Conservation (phyloP, 257 asterid genomes). For the Eucommia ulmoides region DNA sequence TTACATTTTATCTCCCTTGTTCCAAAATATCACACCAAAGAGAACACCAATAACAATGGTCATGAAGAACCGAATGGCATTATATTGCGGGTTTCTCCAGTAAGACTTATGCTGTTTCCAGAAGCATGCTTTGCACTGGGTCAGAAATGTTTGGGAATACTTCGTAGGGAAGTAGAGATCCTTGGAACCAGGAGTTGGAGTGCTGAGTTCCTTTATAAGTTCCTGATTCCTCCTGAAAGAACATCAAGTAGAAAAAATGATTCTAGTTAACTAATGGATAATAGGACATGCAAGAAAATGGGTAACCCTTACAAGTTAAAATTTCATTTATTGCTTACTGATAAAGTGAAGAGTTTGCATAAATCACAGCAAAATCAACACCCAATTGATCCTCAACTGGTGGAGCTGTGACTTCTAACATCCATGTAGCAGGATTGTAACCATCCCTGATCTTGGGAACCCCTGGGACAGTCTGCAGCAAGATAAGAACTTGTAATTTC, state of each 20-base stretch:
- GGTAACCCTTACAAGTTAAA: no score
- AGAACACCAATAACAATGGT: constrained; percentile 25
- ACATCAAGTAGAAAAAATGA: neutral
- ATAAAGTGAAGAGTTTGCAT: constrained; percentile 30
- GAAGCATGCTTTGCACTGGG: no score
- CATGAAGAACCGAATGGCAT: constrained; percentile 29
- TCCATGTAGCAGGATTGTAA: no score
- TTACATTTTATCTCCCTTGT: constrained; percentile 24
- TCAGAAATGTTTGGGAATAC: constrained; percentile 28
- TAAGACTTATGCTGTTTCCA: constrained; percentile 47
- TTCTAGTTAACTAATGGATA: neutral
- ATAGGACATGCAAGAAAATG: no score
- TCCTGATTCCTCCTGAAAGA: constrained; percentile 31
- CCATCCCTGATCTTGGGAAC: constrained; percentile 32
- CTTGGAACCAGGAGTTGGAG: constrained; percentile 27
- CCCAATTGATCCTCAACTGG: constrained; percentile 25
- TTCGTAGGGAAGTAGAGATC: constrained; percentile 31
- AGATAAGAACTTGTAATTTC: no score
- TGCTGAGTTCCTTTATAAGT: constrained; percentile 33
- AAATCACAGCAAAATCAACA: constrained; percentile 41
- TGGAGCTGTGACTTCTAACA: constrained; percentile 36
- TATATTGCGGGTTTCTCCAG: constrained; percentile 40
- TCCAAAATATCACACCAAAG: constrained; percentile 40
- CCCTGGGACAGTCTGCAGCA: constrained; percentile 30
- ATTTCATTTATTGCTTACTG: constrained; percentile 17